These are phyloP conservation scores for Exidia glandulosa DNA, from an alignment of 768 basidiomycete species.

Conservation along the genomic window DNA sequence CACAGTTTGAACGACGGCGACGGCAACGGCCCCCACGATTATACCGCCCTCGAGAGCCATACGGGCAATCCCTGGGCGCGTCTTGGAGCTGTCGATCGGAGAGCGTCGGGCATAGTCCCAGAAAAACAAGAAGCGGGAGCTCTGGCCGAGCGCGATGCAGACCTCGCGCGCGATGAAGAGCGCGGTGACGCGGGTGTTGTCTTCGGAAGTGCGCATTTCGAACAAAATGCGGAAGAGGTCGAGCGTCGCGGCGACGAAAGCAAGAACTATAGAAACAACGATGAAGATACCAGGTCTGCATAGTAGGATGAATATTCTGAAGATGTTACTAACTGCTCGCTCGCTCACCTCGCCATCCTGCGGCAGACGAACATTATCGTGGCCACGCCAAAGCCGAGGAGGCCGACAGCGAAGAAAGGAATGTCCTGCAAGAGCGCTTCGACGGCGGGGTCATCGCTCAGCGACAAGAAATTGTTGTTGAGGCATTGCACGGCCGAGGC, in stretches of 20 bases:
- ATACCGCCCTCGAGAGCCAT: slow-evolving; percentile 40
- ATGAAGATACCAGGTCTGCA: slow-evolving; percentile 39
- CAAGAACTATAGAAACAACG: slow-evolving; percentile 44
- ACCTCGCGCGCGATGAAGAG: slow-evolving; percentile 48
- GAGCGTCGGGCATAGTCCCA: slow-evolving; percentile 41
- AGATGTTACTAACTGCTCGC: not conserved
- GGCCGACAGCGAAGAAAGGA: slow-evolving; percentile 54
- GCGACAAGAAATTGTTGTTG: not conserved
- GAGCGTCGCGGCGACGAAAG: slow-evolving; percentile 51
- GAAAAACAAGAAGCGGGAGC: slow-evolving; percentile 52
- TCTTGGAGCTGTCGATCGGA: slow-evolving; percentile 16
- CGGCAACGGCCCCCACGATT: slow-evolving; percentile 31
- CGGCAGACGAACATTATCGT: slow-evolving; percentile 44
- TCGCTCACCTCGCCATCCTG: slow-evolving; percentile 18
- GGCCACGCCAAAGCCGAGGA: slow-evolving; percentile 52
- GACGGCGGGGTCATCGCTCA: slow-evolving; percentile 20
- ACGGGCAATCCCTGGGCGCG: slow-evolving; percentile 50
- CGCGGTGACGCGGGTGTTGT: slow-evolving; percentile 18
- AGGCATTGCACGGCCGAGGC: not conserved
- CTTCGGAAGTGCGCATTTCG: slow-evolving; percentile 15
- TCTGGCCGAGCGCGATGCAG: slow-evolving; percentile 43
- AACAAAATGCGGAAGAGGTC: slow-evolving; percentile 48
- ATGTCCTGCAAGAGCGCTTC: slow-evolving; percentile 50
- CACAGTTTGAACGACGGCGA: slow-evolving; percentile 47
- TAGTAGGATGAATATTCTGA: slow-evolving; percentile 10